Conservation (phyloP, 108 stramenopile genomes). For the Nitzschia sp. region DNA sequence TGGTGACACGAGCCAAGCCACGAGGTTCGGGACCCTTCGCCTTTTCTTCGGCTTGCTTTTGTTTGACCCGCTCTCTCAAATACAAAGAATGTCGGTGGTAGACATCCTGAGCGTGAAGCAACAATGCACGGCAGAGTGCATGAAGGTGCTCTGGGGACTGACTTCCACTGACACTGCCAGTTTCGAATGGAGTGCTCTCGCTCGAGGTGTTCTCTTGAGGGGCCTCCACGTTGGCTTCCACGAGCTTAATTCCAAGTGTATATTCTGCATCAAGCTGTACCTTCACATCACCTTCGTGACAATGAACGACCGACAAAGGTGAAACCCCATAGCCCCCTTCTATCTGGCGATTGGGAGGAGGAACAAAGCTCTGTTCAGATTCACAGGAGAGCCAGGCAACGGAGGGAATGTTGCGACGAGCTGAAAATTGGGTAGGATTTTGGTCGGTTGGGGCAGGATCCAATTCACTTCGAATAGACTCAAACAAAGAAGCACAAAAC, state of each 20-base stretch:
- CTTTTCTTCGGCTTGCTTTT: constrained; percentile 28
- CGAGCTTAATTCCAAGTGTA: constrained; percentile 69
- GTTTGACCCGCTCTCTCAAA: constrained; percentile 32
- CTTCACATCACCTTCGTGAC: constrained; percentile 86
- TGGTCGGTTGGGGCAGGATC: constrained; percentile 42
- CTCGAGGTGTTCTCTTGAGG: neutral
- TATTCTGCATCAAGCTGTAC: constrained; percentile 84
- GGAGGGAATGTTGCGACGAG: constrained; percentile 3
- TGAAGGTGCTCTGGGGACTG: constrained; percentile 60
- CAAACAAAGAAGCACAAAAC: constrained; percentile 86
- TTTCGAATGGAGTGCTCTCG: neutral
- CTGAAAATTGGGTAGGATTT: constrained; percentile 10
- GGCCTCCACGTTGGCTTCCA: constrained; percentile 64
- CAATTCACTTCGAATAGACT: constrained; percentile 74
- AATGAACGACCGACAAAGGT: constrained; percentile 67
- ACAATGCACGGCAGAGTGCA: constrained; percentile 66
- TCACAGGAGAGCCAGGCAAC: constrained; percentile 76
- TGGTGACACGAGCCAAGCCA: constrained; percentile 47
- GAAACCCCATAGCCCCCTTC: constrained; percentile 48
- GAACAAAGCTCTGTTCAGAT: constrained; percentile 76
- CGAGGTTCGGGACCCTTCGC: constrained; percentile 30
- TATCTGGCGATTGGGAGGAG: constrained; percentile 62
- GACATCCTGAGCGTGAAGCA: constrained; percentile 76
- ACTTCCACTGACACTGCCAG: constrained; percentile 54
- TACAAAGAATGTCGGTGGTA: constrained; percentile 74